Conservation (phyloP, 805 yeast species). For the Wickerhamiella azyma region DNA sequence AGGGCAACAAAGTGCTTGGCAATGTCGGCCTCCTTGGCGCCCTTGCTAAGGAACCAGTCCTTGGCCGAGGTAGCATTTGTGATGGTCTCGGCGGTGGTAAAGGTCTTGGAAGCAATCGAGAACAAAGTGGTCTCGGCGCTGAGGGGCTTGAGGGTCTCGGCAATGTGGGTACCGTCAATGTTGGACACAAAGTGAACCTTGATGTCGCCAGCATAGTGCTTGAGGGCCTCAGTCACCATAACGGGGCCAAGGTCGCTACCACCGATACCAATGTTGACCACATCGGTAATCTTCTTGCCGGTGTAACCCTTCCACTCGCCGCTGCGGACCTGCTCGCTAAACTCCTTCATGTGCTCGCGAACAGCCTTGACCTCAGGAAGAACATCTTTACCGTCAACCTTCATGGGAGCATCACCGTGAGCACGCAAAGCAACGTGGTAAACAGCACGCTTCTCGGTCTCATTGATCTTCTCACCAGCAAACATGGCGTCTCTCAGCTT, state of each 20-base stretch:
- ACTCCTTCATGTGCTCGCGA: conserved; percentile 91
- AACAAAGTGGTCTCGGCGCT: conserved; percentile 80
- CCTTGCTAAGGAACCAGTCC: conserved; percentile 73
- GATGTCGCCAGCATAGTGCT: conserved; percentile 64
- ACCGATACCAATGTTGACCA: conserved; percentile 97
- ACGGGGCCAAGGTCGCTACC: conserved; percentile 99
- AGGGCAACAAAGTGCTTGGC: conserved; percentile 97
- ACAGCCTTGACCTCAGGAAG: conserved; percentile 86
- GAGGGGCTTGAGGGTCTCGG: conserved; percentile 68
- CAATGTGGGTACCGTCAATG: conserved; percentile 96
- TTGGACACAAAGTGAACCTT: conserved; percentile 89
- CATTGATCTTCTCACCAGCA: conserved; percentile 84
- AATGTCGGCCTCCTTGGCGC: conserved; percentile 54
- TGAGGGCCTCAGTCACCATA: conserved; percentile 97
- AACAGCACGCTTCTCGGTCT: conserved; percentile 87
- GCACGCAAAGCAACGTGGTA: conserved; percentile 95
- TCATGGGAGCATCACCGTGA: conserved; percentile 71
- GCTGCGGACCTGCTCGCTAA: conserved; percentile 76
- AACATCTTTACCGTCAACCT: conserved; percentile 79
- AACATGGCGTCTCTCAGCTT: conserved; percentile 81
- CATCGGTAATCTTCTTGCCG: conserved; percentile 83
- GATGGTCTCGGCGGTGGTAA: conserved; percentile 96
- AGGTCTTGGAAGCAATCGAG: conserved; percentile 89
- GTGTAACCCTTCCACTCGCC: conserved; percentile 97
- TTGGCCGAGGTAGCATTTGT: conserved; percentile 95